These are phyloP conservation scores for Naganishia cerealis DNA, from an alignment of 1,284 basidiomycete species.

Conservation along the genomic window DNA sequence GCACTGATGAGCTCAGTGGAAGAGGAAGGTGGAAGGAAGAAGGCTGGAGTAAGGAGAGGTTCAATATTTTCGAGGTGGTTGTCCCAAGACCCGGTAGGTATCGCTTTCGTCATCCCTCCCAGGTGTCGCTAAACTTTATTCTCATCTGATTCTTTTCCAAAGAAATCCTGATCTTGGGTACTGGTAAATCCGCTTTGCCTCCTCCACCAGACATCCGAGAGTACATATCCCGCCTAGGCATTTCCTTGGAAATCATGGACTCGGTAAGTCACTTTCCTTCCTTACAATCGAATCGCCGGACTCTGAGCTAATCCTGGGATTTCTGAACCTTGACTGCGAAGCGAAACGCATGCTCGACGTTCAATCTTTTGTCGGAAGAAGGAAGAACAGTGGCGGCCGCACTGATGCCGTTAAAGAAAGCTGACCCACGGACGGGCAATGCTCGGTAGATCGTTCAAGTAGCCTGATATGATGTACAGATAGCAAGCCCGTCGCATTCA, in stretches of 20 bases:
- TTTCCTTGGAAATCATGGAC: constrained; percentile 91
- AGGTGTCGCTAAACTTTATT: not conserved
- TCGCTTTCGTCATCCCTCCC: not conserved
- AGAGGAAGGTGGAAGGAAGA: constrained; percentile 52
- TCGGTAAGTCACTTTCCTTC: constrained; percentile 63
- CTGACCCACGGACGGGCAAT: constrained; percentile 44
- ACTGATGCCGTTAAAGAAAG: constrained; percentile 66
- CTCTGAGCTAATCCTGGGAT: not conserved
- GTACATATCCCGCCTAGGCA: constrained; percentile 73
- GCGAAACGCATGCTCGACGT: constrained; percentile 91
- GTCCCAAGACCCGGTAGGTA: constrained; percentile 79
- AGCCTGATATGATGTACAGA: not conserved
- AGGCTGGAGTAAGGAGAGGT: constrained; percentile 70
- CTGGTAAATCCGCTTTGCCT: constrained; percentile 70
- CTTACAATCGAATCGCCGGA: not conserved
- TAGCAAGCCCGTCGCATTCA: not conserved
- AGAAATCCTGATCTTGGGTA: constrained; percentile 90
- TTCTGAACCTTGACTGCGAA: constrained; percentile 44
- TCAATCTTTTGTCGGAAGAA: constrained; percentile 88
- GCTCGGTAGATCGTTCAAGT: constrained; percentile 4
- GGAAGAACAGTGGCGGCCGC: constrained; percentile 87
- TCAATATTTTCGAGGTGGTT: constrained; percentile 75
- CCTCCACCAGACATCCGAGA: constrained; percentile 69
- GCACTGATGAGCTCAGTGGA: constrained; percentile 53
- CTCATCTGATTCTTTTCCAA: not conserved